Evolutionary conservation across 208 protist species (phyloP), one percentile per base, ranked within the genome.

Genomic region (Entamoeba histolytica): DNA sequence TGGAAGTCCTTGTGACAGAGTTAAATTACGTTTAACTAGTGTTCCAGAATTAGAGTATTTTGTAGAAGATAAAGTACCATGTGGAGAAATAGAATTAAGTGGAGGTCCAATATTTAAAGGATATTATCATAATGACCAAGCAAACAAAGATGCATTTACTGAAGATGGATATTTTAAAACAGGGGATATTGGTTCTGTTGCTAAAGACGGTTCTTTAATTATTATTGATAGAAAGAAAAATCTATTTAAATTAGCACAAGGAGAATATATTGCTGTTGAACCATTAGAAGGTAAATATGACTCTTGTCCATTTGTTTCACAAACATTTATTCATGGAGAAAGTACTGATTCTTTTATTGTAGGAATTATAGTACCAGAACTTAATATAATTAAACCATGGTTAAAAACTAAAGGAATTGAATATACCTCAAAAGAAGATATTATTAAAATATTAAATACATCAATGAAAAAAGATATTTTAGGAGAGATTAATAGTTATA

Each of bases 91-190:
- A 14, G 49, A 17, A 28, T 49, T 94, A 14, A 15, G 73, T 49
- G 93, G 93, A n/a, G 44, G 28, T 15, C 91, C 57, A 44, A 93
- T 94, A 10, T 94, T 94, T 15, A 73, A 94, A 69, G 94, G 93
- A 23, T 94, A 94, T 69, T 94, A 52, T 12, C 0, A 92, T 47
- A 31, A 51, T 5, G n/a, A 17, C 7, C 5, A 92, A 4, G 23
- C 6, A 10, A 94, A 5, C 0, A 50, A 91, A 50, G n/a, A 92
- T 17, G 23, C 14, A 4, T 94, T 94, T 44, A 94, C 94, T 93
- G 94, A 91, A 93, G 94, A 94, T 31, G 94, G 94, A 19, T 95
- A 17, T 14, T 92, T 92, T 49, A 91, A 92, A 31, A 94, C 93
- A 6, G 94, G 94, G 49, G 94, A 95, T 94, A 94, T 94, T 50